These are phyloP conservation scores for Cercophora newfieldiana DNA, from an alignment of 495 filamentous ascomycete genomes.

Conservation along the genomic window DNA sequence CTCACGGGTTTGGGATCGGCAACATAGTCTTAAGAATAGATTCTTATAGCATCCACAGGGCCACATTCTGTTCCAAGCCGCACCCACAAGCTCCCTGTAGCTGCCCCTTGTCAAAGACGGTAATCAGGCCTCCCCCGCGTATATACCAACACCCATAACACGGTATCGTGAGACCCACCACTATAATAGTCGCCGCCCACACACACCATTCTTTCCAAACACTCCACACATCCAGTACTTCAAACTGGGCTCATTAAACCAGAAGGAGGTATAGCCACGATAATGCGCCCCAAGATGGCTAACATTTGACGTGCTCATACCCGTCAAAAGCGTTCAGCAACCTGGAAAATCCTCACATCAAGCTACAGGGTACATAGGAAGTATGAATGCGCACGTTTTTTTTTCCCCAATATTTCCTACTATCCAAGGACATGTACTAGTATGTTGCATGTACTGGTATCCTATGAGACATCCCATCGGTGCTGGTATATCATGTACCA, in stretches of 20 bases:
- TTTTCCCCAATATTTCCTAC: slow-evolving; percentile 1
- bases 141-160: too few species aligned
- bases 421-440: slow-evolving; percentile 2
- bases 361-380: background rate
- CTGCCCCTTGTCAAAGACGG: too few species aligned
- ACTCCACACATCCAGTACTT: background rate
- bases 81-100: too few species aligned
- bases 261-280: background rate
- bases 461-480: too few species aligned
- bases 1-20: too few species aligned
- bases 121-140: background rate
- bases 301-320: background rate
- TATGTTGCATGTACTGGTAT: background rate
- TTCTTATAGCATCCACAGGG: too few species aligned
- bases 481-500: slow-evolving; percentile 1
- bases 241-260: background rate
- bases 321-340: background rate
- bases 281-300: background rate
- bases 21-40: too few species aligned
- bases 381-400: background rate
- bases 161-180: too few species aligned
- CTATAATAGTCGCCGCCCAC: too few species aligned
- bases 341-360: background rate
- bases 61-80: too few species aligned
- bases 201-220: too few species aligned